These are phyloP conservation scores for Saturnispora quitensis DNA, from an alignment of 805 yeast genomes.

Conservation along the genomic window DNA sequence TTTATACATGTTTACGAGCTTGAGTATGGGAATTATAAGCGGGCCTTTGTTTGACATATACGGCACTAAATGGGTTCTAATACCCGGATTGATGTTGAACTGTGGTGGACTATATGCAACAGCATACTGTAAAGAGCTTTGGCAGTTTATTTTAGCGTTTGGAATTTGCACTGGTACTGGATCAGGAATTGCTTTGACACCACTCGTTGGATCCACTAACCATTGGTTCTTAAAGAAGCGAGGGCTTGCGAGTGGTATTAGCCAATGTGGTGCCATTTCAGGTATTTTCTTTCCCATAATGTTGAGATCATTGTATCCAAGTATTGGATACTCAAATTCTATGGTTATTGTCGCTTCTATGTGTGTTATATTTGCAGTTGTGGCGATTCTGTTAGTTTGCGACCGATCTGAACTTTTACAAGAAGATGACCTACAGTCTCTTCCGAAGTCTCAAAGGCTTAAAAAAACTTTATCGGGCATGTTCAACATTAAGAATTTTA, in stretches of 20 bases:
- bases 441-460: conserved; percentile 11
- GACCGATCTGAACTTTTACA: no score
- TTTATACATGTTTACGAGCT: conserved; percentile 42
- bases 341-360: conserved; percentile 42
- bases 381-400: no score
- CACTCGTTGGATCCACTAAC: conserved; percentile 14
- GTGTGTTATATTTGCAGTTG: conserved; percentile 28
- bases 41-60: conserved; percentile 53
- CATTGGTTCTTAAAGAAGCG: conserved; percentile 58
- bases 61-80: conserved; percentile 43
- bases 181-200: conserved; percentile 43
- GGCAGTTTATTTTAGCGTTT: conserved; percentile 57
- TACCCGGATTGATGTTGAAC: conserved; percentile 37
- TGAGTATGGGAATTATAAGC: conserved; percentile 29
- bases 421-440: conserved; percentile 14
- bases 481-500: conserved; percentile 32
- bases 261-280: conserved; percentile 44
- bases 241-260: conserved; percentile 45
- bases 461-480: conserved; percentile 21
- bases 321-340: conserved; percentile 49
- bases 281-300: conserved; percentile 47
- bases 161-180: conserved; percentile 52
- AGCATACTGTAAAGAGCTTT: conserved; percentile 40
- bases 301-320: conserved; percentile 38
- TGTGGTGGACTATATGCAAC: conserved; percentile 24